These are phyloP conservation scores for Alternaria sp. DNA, from an alignment of 2,329 filamentous ascomycete species.

Conservation along the genomic window DNA sequence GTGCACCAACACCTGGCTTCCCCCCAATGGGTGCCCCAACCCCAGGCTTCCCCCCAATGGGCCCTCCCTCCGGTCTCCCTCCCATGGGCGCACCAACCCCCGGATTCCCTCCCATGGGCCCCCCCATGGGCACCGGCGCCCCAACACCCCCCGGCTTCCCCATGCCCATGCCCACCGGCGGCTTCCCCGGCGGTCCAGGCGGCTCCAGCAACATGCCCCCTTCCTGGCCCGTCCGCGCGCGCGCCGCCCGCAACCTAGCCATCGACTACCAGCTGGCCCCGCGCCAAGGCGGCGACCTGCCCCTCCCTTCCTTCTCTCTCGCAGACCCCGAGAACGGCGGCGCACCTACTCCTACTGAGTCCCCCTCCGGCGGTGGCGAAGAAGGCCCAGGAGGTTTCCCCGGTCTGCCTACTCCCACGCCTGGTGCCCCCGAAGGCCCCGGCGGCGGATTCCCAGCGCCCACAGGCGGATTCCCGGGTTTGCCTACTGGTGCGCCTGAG, in stretches of 20 bases:
- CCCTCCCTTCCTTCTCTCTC: constrained; percentile 20
- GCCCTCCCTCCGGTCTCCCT: not conserved
- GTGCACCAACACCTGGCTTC: constrained; percentile 2
- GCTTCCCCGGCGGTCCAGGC: not conserved
- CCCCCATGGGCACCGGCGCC: not conserved
- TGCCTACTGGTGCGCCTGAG: not conserved
- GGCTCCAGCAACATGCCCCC: not conserved
- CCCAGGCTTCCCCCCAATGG: not conserved
- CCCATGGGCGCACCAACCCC: not conserved
- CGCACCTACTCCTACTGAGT: not conserved
- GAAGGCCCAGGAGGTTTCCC: not conserved
- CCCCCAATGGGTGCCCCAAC: not conserved
- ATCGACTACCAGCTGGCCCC: constrained; percentile 27
- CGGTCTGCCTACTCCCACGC: not conserved
- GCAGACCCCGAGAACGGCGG: constrained; percentile 8
- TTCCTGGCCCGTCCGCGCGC: not conserved
- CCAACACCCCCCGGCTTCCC: constrained; percentile 6
- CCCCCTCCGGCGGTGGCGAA: not conserved
- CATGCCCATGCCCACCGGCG: constrained; percentile 5
- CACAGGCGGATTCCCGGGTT: not conserved
- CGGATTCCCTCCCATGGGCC: constrained; percentile 1
- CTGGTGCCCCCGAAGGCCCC: not conserved
- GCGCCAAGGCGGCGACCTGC: constrained; percentile 6
- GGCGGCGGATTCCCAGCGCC: not conserved
- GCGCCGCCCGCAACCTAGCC: constrained; percentile 2